Conservation (phyloP, 208 protist species). For the Leptomonas seymouri region DNA sequence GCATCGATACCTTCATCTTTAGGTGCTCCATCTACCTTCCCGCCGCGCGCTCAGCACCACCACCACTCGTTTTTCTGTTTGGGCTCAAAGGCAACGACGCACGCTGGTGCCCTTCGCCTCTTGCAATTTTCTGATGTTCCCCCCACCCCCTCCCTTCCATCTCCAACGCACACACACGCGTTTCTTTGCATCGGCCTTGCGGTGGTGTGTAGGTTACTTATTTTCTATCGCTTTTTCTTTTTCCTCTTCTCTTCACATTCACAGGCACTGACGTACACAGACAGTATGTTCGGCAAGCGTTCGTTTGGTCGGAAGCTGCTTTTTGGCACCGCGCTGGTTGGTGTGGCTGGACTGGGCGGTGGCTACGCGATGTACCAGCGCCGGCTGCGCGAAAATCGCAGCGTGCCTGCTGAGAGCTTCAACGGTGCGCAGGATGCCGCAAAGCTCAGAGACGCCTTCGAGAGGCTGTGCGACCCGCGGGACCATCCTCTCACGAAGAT, state of each 20-base stretch:
- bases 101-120: too few species aligned
- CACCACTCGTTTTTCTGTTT: too few species aligned
- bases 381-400: conserved; percentile 77
- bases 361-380: conserved; percentile 79
- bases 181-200: background rate
- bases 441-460: conserved; percentile 53
- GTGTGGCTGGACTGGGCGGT: conserved; percentile 44
- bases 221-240: background rate
- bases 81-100: too few species aligned
- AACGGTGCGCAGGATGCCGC: conserved; percentile 72
- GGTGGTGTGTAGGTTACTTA: background rate
- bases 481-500: conserved; percentile 54
- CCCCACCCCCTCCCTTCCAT: background rate
- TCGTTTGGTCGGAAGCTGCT: conserved; percentile 52
- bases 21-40: too few species aligned
- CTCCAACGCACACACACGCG: background rate
- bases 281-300: conserved; percentile 56
- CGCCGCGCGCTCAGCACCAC: too few species aligned
- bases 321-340: conserved; percentile 30
- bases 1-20: too few species aligned
- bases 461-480: conserved; percentile 45
- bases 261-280: background rate
- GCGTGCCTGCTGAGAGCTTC: conserved; percentile 73
- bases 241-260: background rate
- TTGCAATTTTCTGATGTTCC: background rate